A percentile compares a stretch with the other conserved stretches of the same genome.
Evolutionary conservation across 2,329 filamentous ascomycete species (phyloP).

Genomic region (Nannizzia gypsea): DNA sequence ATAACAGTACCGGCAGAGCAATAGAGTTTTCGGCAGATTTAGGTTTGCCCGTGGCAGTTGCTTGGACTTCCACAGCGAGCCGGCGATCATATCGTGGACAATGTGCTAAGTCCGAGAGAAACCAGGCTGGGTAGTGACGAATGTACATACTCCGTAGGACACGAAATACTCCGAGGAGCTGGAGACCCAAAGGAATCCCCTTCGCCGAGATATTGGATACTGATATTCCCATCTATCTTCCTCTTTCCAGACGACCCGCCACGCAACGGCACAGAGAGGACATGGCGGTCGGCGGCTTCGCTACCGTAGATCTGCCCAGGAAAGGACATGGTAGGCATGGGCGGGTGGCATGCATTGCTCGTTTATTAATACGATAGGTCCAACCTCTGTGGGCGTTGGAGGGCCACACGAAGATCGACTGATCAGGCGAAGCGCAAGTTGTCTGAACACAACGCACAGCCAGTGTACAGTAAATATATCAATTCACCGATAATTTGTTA

Average conservation of each 20-base stretch:
- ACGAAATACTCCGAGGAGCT: neutral
- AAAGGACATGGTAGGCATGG: neutral
- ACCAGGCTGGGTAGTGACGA: neutral
- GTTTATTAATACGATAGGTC: neutral
- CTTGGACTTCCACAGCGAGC: neutral
- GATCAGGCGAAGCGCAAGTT: neutral
- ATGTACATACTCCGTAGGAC: no score
- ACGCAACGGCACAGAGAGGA: neutral
- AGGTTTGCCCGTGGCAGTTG: constrained; percentile 4
- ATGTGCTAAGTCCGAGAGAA: neutral
- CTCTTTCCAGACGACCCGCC: neutral
- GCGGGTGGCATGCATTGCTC: neutral
- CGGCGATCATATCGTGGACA: constrained; percentile 1
- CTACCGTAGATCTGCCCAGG: neutral
- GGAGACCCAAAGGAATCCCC: neutral
- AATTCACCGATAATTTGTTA: neutral
- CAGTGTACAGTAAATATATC: neutral
- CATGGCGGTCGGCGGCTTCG: neutral
- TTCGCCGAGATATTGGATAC: neutral
- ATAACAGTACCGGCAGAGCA: constrained; percentile 4
- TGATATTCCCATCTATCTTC: no score
- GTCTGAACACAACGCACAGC: neutral
- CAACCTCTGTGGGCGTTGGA: neutral
- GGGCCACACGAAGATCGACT: neutral
- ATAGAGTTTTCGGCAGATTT: constrained; percentile 5